phyloP scores from a whole-genome alignment of 306 rosid species.

The Purshia tridentata region DNA sequence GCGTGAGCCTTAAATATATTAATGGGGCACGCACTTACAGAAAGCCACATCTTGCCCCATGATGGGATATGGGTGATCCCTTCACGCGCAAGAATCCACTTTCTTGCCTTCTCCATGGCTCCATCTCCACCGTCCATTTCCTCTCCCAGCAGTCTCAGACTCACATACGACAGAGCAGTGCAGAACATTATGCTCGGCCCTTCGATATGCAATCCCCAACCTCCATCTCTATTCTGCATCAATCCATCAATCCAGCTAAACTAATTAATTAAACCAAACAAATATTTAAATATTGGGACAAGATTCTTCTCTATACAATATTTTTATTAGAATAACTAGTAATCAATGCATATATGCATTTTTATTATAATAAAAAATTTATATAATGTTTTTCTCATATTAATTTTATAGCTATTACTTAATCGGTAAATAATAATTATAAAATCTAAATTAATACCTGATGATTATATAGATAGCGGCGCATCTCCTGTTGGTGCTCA shows the following conservation, averaged over 20 bases:
- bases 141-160: constrained; percentile 68
- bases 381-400: too few relatives aligned
- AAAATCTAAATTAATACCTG: constrained; percentile 35
- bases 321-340: too few relatives aligned
- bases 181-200: constrained; percentile 77
- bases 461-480: constrained; percentile 65
- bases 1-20: too few relatives aligned
- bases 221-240: constrained; percentile 69
- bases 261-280: too few relatives aligned
- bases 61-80: constrained; percentile 66
- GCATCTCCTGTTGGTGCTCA: constrained; percentile 50
- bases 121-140: constrained; percentile 46
- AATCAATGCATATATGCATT: too few relatives aligned
- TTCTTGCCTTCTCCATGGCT: constrained; percentile 47
- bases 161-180: constrained; percentile 54
- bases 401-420: too few relatives aligned
- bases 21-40: constrained; percentile 34
- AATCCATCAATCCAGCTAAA: neutral
- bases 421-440: too few relatives aligned
- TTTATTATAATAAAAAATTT: too few relatives aligned
- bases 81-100: constrained; percentile 68
- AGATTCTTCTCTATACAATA: too few relatives aligned
- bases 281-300: neutral
- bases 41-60: constrained; percentile 82
- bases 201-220: constrained; percentile 89